phyloP scores from a whole-genome alignment of 441 rosid genomes.

The Manihot esculenta region DNA sequence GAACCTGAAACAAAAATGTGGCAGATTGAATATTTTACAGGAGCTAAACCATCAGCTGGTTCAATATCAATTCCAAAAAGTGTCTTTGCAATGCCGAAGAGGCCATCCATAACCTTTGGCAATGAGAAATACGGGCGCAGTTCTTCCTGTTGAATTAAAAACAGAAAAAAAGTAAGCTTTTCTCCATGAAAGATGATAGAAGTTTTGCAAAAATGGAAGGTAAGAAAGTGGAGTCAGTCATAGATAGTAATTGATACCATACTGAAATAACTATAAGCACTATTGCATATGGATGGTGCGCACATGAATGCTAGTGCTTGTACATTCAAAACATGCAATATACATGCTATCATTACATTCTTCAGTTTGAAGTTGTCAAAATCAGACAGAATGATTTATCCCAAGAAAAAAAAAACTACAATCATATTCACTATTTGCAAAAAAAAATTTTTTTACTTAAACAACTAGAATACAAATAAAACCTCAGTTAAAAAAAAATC shows the following conservation, averaged over 20 bases:
- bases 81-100: slow-evolving; percentile 69
- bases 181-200: neutral
- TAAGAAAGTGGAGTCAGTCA: neutral
- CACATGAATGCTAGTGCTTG: neutral
- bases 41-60: slow-evolving; percentile 86
- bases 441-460: neutral
- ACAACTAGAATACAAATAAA: neutral
- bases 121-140: slow-evolving; percentile 87
- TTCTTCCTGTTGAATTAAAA: slow-evolving; percentile 61
- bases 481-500: neutral
- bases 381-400: slow-evolving; percentile 6
- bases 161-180: slow-evolving; percentile 21
- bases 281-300: no score
- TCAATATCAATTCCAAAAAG: slow-evolving; percentile 75
- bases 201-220: neutral
- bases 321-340: neutral
- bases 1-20: slow-evolving; percentile 13
- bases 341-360: neutral
- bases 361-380: neutral
- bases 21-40: slow-evolving; percentile 46
- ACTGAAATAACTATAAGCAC: neutral
- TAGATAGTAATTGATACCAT: neutral
- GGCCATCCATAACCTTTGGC: slow-evolving; percentile 93
- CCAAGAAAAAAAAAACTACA: neutral
- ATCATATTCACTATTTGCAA: neutral